phyloP scores from a whole-genome alignment of 352 stramenopile species.

The Stephanocyclus meneghinianus region DNA sequence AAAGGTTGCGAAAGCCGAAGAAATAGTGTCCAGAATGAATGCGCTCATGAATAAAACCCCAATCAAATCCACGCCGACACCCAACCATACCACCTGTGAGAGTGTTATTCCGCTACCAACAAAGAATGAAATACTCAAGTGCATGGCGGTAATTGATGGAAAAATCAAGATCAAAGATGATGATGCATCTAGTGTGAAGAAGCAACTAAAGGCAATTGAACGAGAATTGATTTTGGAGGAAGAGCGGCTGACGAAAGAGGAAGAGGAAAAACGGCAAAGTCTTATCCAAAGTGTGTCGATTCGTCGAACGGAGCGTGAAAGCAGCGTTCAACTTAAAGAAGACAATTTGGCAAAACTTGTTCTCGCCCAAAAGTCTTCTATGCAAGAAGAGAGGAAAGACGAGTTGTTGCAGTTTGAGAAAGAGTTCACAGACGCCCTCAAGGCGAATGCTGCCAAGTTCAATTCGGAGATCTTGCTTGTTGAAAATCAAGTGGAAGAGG shows the following conservation, averaged over 20 bases:
- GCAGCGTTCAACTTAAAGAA: conserved; percentile 10
- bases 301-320: conserved; percentile 16
- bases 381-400: conserved; percentile 14
- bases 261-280: conserved; percentile 17
- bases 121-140: conserved; percentile 59
- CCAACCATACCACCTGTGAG: not conserved
- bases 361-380: conserved; percentile 6
- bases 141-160: conserved; percentile 47
- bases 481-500: conserved; percentile 26
- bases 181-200: conserved; percentile 19
- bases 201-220: conserved; percentile 39
- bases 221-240: conserved; percentile 62
- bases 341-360: conserved; percentile 7
- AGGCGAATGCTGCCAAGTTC: conserved; percentile 8
- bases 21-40: conserved; percentile 44
- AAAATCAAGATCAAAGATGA: conserved; percentile 50
- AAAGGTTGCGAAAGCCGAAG: conserved; percentile 53
- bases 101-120: conserved; percentile 27
- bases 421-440: conserved; percentile 25
- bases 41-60: conserved; percentile 24
- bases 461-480: conserved; percentile 28
- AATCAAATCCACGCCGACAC: not conserved
- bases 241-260: conserved; percentile 13
- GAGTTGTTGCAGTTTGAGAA: conserved; percentile 24
- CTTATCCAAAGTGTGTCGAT: conserved; percentile 16